Percentiles rank a stretch among this genome's conserved stretches.
phyloP scores from a whole-genome alignment of 306 rosid genomes.

The Cucumis melo region DNA sequence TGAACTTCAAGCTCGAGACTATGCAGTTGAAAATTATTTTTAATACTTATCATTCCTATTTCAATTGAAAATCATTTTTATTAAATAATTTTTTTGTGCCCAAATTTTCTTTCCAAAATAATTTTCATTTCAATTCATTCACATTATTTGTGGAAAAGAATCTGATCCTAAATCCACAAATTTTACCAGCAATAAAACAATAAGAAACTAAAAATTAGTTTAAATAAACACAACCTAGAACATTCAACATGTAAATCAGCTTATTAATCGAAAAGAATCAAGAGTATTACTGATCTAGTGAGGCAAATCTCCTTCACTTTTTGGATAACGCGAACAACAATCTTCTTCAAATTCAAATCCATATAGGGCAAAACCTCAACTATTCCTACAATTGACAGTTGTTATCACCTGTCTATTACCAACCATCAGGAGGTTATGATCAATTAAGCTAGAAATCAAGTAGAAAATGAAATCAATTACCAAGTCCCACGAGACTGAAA shows the following conservation, averaged over 20 bases:
- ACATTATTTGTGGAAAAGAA: neutral
- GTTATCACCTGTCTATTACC: neutral
- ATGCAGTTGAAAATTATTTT: neutral
- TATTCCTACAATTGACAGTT: neutral
- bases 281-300: constrained; percentile 18
- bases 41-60: neutral
- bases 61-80: neutral
- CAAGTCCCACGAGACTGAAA: no score
- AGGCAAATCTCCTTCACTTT: constrained; percentile 32
- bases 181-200: neutral
- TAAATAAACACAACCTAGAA: neutral
- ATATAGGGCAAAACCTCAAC: constrained; percentile 6
- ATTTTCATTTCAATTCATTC: neutral
- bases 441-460: no score
- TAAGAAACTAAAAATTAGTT: neutral
- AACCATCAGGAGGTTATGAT: no score
- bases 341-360: constrained; percentile 24
- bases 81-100: neutral
- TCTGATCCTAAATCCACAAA: neutral
- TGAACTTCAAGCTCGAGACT: neutral
- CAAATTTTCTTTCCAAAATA: neutral
- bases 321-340: constrained; percentile 20
- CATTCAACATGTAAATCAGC: neutral
- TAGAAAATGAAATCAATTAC: no score
- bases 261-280: neutral